phyloP scores from a whole-genome alignment of 306 rosid species.

The Trifolium fragiferum region DNA sequence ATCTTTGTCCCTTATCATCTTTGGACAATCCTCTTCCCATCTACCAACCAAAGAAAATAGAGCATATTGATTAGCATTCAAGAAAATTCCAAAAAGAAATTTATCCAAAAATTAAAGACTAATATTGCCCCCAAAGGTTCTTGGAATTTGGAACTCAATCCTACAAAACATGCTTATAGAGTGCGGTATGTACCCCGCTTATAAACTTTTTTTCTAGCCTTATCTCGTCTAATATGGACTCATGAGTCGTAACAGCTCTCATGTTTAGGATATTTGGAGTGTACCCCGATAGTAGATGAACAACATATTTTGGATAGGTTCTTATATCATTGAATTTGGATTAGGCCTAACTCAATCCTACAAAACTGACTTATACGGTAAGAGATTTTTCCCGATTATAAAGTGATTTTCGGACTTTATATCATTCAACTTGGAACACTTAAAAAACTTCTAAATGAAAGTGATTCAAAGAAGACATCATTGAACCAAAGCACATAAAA shows the following conservation, averaged over 20 bases:
- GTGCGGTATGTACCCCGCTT: not conserved
- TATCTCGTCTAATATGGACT: not conserved
- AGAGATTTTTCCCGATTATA: no score
- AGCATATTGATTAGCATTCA: constrained; percentile 8
- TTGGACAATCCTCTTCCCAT: constrained; percentile 81
- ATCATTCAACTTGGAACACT: no score
- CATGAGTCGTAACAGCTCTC: not conserved
- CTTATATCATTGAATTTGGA: no score
- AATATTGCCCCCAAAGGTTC: not conserved
- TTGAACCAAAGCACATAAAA: constrained; percentile 14
- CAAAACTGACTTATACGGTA: no score
- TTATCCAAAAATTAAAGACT: not conserved
- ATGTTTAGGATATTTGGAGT: no score
- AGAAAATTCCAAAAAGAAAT: not conserved
- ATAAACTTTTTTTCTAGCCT: not conserved
- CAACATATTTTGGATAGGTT: no score
- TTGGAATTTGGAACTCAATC: not conserved
- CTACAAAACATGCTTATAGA: not conserved
- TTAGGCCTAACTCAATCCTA: no score
- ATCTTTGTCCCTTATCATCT: constrained; percentile 72
- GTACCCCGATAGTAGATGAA: no score
- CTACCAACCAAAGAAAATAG: constrained; percentile 49
- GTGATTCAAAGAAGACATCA: not conserved
- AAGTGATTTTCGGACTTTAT: no score
- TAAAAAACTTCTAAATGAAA: no score